Percentiles rank a stretch among this genome's conserved stretches.
These are phyloP conservation scores for Tanacetum coccineum DNA, from an alignment of 129 eudicot species.

Conservation along the genomic window DNA sequence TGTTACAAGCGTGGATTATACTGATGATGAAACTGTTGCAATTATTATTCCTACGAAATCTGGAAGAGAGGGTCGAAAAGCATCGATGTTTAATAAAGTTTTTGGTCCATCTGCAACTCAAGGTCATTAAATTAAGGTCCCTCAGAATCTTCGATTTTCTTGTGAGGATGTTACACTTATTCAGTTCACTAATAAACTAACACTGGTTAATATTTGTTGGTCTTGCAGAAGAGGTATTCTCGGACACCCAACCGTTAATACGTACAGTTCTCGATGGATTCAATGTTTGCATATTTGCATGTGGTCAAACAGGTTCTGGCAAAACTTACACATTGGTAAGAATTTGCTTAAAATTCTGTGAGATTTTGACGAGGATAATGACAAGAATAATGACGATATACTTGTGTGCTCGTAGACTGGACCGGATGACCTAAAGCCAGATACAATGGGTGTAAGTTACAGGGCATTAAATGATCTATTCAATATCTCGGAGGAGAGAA, in stretches of 20 bases:
- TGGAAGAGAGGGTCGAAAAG: slow-evolving; percentile 69
- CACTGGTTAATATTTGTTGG: slow-evolving; percentile 1
- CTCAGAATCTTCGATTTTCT: slow-evolving; percentile 22
- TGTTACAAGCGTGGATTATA: slow-evolving; percentile 43
- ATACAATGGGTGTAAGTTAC: slow-evolving; percentile 65
- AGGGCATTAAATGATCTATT: slow-evolving; percentile 76
- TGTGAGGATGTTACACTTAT: neutral
- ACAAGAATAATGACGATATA: neutral
- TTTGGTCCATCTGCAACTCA: slow-evolving; percentile 84
- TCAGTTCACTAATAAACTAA: slow-evolving; percentile 10
- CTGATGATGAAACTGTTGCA: slow-evolving; percentile 47
- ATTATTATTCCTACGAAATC: slow-evolving; percentile 46
- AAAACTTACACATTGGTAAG: slow-evolving; percentile 85
- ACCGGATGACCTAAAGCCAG: slow-evolving; percentile 51
- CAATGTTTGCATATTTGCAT: slow-evolving; percentile 84
- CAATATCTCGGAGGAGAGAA: slow-evolving; percentile 64
- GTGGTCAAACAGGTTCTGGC: slow-evolving; percentile 91
- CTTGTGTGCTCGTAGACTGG: slow-evolving; percentile 55
- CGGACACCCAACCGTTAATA: slow-evolving; percentile 77
- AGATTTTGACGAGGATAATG: neutral
- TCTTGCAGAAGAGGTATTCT: slow-evolving; percentile 69
- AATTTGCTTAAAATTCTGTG: neutral
- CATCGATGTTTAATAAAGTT: slow-evolving; percentile 76
- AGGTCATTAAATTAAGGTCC: slow-evolving; percentile 61
- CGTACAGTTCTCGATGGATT: slow-evolving; percentile 88